Percentiles rank a stretch among this genome's conserved stretches.
Conservation (phyloP, 1,139 yeast genomes). For the Sporopachydermia cereana region DNA sequence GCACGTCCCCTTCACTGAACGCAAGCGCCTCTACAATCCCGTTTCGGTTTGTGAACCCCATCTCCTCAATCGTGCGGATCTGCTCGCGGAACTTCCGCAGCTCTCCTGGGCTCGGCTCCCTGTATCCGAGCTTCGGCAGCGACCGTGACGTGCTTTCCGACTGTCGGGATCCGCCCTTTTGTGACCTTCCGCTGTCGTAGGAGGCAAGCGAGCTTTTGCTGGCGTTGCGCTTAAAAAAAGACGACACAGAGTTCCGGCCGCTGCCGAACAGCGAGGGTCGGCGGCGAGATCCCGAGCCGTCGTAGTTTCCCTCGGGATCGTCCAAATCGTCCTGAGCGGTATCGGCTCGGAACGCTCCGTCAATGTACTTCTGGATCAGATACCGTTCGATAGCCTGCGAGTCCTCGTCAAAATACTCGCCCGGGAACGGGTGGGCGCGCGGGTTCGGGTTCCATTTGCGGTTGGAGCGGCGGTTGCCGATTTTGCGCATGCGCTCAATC, state of each 20-base stretch:
- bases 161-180: background rate
- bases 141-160: background rate
- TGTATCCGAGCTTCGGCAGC: background rate
- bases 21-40: background rate
- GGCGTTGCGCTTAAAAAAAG: background rate
- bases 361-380: background rate
- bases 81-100: background rate
- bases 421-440: background rate
- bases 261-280: conserved; percentile 1
- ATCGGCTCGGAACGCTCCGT: conserved; percentile 1
- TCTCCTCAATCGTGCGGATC: background rate
- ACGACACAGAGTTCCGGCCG: conserved; percentile 1
- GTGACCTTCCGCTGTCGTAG: background rate
- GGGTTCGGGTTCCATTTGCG: conserved; percentile 2
- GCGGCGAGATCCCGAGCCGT: background rate
- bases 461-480: conserved; percentile 1
- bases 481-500: conserved; percentile 23
- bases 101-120: background rate
- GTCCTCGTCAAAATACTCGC: conserved; percentile 2
- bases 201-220: background rate
- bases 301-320: background rate
- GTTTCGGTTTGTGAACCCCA: conserved; percentile 2
- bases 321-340: background rate
- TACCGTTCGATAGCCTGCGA: conserved; percentile 4
- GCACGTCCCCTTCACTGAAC: background rate